Base-by-base conservation (phyloP, 2,329 filamentous ascomycete species). In the Aspergillus cejpii region DNA sequence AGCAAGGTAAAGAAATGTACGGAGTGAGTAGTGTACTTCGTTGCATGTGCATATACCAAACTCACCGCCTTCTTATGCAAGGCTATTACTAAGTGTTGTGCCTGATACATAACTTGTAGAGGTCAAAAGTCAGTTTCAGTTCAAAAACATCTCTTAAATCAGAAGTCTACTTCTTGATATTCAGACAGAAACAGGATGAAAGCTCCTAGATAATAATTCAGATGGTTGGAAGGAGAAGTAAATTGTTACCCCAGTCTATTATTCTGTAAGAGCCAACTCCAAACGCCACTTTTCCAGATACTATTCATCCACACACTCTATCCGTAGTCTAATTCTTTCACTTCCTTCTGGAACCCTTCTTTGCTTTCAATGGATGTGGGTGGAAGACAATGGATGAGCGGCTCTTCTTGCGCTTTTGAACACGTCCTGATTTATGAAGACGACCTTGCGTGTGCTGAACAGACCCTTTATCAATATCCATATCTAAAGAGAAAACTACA, bases 371-470 rank as follows among this genome's bases (percentile, higher is more conserved):
- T 38, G 58, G 54, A 39, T 57, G 61, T 36, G 59, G 45, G 33
- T 59, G 54, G 45, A 72, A 72, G 8, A 68, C 63, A 45, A 71
- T 70, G 7, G 64, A 65, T 40, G 62, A 60, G 39, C 63, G 63
- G 26, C 59, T 58, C 46, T 61, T 62, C 36, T 62, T 63, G 43
- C 58, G 61, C 50, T 70, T 72, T 38, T 66, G 65, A 44, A 71
- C 60, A 41, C 66, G 61, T n/a, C 55, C 56, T n/a, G 56, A 49
- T 40, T 64, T 62, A 3, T 57, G 57, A 7, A 59, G 48, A 23
- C 42, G 48, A 39, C 45, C 53, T 36, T 57, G 57, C 15, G 59
- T 52, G 40, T 49, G 36, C 27, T 55, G 53, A 24, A 41, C 39
- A 8, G 52, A 39, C 34, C 31, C 41, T n/a, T 52, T 54, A 43